Evolutionary conservation across 176 grass and related monocot genomes (phyloP), one percentile per base, ranked within the genome.

Genomic region (Oryza officinalis): DNA sequence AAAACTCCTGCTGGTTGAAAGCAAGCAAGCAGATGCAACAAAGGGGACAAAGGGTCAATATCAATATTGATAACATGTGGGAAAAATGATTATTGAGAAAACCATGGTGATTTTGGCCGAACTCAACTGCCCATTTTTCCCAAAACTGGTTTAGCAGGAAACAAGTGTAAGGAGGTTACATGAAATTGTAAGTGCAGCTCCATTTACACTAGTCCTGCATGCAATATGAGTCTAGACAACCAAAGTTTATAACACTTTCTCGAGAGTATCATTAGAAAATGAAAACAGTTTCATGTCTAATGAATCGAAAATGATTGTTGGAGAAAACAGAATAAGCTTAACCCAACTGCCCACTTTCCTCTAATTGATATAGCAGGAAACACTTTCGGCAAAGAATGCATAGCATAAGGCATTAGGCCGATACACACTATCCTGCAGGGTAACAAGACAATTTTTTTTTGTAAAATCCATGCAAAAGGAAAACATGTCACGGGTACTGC

Each of bases 271-370:
- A 60, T 60, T 3, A 57, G 10, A 10, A 4, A 3, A 27, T 27
- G 0, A 27, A 44, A 28, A 8, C 23, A 4, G 15, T 65, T 8
- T 46, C 25, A 22, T 0, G 11, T 11, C 2, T 27, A 72, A 88
- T 94, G 84, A 70, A 72, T 65, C 87, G 90, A 94, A 94, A 92
- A 92, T 94, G 90, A 92, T 94, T 92, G 85, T 94, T 92, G 93
- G 80, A 67, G 69, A 92, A 88, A 84, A 38, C 83, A 91, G 17
- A 74, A 54, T 18, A 87, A 77, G 60, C 11, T 76, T 59, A 89
- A 88, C 68, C 92, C 92, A 92, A 92, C 89, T 92, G 92, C 89
- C 92, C 92, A 92, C 69, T 90, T 85, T 92, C 85, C 79, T 57
- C 49, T 23, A 30, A 23, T 88, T 80, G 10, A 13, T 95, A 64